Evolutionary conservation across 306 rosid genomes (phyloP).

Genomic region (Canavalia gladiata): DNA sequence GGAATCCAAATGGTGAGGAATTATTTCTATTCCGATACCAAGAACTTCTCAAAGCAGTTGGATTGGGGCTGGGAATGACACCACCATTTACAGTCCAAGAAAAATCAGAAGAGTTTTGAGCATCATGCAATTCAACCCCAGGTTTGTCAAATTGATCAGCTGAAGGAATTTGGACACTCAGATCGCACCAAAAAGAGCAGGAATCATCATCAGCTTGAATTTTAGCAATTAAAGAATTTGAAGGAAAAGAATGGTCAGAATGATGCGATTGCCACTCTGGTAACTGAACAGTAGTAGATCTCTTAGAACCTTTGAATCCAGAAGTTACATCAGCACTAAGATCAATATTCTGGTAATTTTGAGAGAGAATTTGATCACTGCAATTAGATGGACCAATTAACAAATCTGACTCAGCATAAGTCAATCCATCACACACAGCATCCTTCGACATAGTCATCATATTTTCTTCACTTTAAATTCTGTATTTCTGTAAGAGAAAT

Average conservation of each 20-base stretch:
- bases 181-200: conserved; percentile 53
- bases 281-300: conserved; percentile 42
- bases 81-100: conserved; percentile 62
- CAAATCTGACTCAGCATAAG: conserved; percentile 47
- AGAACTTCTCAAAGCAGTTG: conserved; percentile 82
- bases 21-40: conserved; percentile 66
- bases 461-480: conserved; percentile 47
- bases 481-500: conserved; percentile 38
- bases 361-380: conserved; percentile 43
- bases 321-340: conserved; percentile 47
- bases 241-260: conserved; percentile 44
- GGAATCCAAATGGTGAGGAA: conserved; percentile 60
- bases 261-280: conserved; percentile 46
- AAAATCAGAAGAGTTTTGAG: conserved; percentile 61
- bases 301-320: conserved; percentile 40
- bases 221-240: conserved; percentile 43
- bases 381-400: conserved; percentile 46
- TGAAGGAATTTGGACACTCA: conserved; percentile 66
- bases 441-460: conserved; percentile 42
- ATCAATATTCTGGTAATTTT: conserved; percentile 47
- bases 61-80: conserved; percentile 68
- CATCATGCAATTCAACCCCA: conserved; percentile 54
- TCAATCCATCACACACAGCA: conserved; percentile 47
- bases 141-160: conserved; percentile 59
- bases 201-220: conserved; percentile 55